Conservation (phyloP, 441 rosid species). For the Populus hybrid region DNA sequence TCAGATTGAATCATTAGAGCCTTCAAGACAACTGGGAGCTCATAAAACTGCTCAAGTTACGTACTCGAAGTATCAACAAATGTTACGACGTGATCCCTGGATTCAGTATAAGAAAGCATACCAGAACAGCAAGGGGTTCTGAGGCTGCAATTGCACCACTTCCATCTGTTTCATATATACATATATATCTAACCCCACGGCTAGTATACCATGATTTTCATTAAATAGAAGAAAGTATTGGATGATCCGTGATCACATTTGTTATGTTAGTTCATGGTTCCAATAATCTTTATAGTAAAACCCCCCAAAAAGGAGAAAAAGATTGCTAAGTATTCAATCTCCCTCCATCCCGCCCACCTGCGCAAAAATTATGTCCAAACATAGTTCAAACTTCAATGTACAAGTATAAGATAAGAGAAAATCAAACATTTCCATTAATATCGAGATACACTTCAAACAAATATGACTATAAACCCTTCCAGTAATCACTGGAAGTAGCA, state of each 20-base stretch:
- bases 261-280: neutral
- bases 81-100: too few relatives aligned
- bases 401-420: too few relatives aligned
- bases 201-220: neutral
- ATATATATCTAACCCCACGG: conserved; percentile 87
- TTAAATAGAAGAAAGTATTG: neutral
- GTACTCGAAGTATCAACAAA: neutral
- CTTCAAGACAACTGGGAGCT: neutral
- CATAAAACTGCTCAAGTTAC: neutral
- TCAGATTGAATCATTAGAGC: neutral
- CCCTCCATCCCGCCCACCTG: too few relatives aligned
- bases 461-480: too few relatives aligned
- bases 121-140: conserved; percentile 87
- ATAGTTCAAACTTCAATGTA: too few relatives aligned
- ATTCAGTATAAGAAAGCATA: conserved; percentile 23
- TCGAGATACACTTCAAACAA: too few relatives aligned
- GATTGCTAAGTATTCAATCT: neutral
- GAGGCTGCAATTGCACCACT: conserved; percentile 69
- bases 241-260: neutral
- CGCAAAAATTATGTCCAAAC: neutral
- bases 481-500: too few relatives aligned
- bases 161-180: conserved; percentile 90
- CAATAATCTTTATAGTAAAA: neutral
- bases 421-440: too few relatives aligned
- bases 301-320: neutral